Evolutionary conservation across 2,329 filamentous ascomycete species (phyloP).

Genomic region (Canariomyces notabilis): DNA sequence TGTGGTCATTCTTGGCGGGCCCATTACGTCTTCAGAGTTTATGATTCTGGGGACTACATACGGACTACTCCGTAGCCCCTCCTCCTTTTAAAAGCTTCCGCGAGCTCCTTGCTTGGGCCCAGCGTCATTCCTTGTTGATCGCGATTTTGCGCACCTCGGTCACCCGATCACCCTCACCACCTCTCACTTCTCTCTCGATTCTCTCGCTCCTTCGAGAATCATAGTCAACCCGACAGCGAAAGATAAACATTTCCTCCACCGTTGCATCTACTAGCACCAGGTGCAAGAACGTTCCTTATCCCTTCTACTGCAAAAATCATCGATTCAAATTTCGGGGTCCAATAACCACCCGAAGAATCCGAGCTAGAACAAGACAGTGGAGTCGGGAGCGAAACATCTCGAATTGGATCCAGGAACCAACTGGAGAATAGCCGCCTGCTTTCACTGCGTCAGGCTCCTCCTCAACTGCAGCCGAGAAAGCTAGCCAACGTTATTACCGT

Average conservation of each 20-base stretch:
- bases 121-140: conserved; percentile 26
- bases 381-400: conserved; percentile 1
- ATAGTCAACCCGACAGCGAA: conserved; percentile 6
- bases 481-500: too few relatives aligned
- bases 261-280: too few relatives aligned
- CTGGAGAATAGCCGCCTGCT: conserved; percentile 5
- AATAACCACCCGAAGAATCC: not conserved
- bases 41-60: conserved; percentile 1
- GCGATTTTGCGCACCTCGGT: conserved; percentile 14
- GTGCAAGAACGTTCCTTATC: not conserved
- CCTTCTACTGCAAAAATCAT: not conserved
- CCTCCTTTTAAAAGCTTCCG: conserved; percentile 16
- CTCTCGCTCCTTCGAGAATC: conserved; percentile 8
- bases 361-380: not conserved
- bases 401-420: conserved; percentile 9
- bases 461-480: not conserved
- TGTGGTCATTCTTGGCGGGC: conserved; percentile 7
- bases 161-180: conserved; percentile 5
- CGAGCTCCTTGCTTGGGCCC: conserved; percentile 8
- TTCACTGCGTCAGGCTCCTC: conserved; percentile 5
- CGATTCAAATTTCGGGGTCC: not conserved
- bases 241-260: too few relatives aligned
- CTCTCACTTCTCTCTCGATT: too few relatives aligned
- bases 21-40: conserved; percentile 17
- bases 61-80: too few relatives aligned